phyloP scores from a whole-genome alignment of 345 rosid genomes.

The Eucalyptus rudis region DNA sequence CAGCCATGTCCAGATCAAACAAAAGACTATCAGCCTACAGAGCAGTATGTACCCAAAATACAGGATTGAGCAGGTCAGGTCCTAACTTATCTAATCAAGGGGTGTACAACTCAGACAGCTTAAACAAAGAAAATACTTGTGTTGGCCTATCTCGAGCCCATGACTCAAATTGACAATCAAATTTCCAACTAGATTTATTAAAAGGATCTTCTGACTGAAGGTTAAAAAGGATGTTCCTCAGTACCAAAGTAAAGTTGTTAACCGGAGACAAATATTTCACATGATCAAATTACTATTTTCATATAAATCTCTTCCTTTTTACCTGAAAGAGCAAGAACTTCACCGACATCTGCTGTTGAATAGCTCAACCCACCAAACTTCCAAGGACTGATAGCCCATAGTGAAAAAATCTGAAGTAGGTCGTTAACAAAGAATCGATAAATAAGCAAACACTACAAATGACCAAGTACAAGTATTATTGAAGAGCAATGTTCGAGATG shows the following conservation, averaged over 20 bases:
- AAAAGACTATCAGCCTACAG: background rate
- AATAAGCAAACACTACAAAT: background rate
- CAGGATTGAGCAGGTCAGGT: background rate
- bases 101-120: background rate
- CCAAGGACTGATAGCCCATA: conserved; percentile 44
- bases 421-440: background rate
- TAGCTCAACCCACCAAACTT: conserved; percentile 31
- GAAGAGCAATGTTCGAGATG: background rate
- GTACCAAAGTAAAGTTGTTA: background rate
- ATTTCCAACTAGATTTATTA: background rate
- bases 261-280: background rate
- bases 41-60: background rate
- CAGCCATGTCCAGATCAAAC: background rate
- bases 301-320: background rate
- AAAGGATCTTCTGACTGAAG: background rate
- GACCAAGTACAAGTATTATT: background rate
- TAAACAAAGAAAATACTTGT: background rate
- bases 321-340: conserved; percentile 47
- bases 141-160: background rate
- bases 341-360: conserved; percentile 35
- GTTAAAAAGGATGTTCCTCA: background rate
- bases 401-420: conserved; percentile 27
- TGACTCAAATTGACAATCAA: background rate
- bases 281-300: background rate
- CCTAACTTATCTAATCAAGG: background rate